Evolutionary conservation across 495 filamentous ascomycete genomes (phyloP).

Genomic region (Penicillium nucicola): DNA sequence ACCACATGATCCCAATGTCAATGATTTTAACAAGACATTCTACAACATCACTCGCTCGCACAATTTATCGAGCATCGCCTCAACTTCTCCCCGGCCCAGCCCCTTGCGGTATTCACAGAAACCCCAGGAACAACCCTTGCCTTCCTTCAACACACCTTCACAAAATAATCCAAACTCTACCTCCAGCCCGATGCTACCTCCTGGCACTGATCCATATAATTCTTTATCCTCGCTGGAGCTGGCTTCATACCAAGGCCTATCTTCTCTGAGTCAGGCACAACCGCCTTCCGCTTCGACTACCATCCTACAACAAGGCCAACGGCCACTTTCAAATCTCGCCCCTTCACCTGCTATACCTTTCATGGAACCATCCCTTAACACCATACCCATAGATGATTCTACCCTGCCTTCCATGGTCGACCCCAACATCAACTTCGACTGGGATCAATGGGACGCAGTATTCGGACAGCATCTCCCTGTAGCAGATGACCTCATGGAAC

Average conservation of each 20-base stretch:
- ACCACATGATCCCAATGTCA: constrained; percentile 10
- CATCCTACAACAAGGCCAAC: constrained; percentile 5
- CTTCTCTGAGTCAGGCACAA: constrained; percentile 5
- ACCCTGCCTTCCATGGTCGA: constrained; percentile 46
- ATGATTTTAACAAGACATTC: constrained; percentile 38
- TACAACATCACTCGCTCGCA: constrained; percentile 41
- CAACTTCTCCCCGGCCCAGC: constrained; percentile 20
- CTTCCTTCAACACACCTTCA: constrained; percentile 6
- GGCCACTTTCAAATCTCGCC: background rate
- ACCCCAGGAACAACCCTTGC: constrained; percentile 4
- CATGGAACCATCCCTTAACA: constrained; percentile 23
- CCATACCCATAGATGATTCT: constrained; percentile 20
- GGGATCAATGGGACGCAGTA: constrained; percentile 52
- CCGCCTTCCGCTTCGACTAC: constrained; percentile 4
- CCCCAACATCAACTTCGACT: constrained; percentile 46
- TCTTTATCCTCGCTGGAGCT: constrained; percentile 13
- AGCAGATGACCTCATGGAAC: constrained; percentile 44
- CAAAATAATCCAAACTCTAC: constrained; percentile 14
- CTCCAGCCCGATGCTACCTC: background rate
- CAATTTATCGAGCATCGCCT: constrained; percentile 17
- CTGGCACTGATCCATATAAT: background rate
- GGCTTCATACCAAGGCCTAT: constrained; percentile 4
- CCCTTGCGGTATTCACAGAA: constrained; percentile 27
- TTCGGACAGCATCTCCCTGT: constrained; percentile 48
- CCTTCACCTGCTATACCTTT: constrained; percentile 12